These are phyloP conservation scores for Plasmopara viticola DNA, from an alignment of 352 stramenopile species.

Conservation along the genomic window DNA sequence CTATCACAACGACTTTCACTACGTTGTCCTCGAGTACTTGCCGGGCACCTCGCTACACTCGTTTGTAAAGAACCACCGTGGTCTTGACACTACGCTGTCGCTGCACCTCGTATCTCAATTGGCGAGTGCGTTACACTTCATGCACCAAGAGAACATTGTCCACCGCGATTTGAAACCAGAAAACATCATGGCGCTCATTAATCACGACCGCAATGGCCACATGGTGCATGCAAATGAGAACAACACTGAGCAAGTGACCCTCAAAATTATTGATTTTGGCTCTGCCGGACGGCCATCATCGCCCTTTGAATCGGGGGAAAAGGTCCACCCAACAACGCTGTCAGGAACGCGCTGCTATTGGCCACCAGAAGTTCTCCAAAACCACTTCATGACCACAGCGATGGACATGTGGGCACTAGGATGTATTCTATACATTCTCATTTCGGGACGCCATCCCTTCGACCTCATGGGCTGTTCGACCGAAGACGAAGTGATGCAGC, in stretches of 20 bases:
- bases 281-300: slow-evolving; percentile 39
- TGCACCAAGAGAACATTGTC: slow-evolving; percentile 54
- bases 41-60: slow-evolving; percentile 58
- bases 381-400: slow-evolving; percentile 47
- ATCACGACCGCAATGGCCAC: slow-evolving; percentile 3
- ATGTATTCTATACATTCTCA: slow-evolving; percentile 85
- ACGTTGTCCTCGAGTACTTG: slow-evolving; percentile 77
- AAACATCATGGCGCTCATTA: slow-evolving; percentile 69
- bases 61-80: slow-evolving; percentile 51
- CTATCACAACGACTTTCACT: slow-evolving; percentile 73
- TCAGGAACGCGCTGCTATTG: slow-evolving; percentile 84
- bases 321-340: slow-evolving; percentile 24
- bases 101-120: slow-evolving; percentile 57
- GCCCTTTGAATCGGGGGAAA: slow-evolving; percentile 10
- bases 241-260: slow-evolving; percentile 23
- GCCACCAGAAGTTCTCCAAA: slow-evolving; percentile 65
- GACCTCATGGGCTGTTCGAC: slow-evolving; percentile 70
- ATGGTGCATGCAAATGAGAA: slow-evolving; percentile 3
- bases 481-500: slow-evolving; percentile 70
- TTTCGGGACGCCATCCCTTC: slow-evolving; percentile 82
- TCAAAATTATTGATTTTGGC: slow-evolving; percentile 89
- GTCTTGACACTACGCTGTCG: slow-evolving; percentile 36
- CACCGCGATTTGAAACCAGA: slow-evolving; percentile 88
- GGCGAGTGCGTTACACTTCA: slow-evolving; percentile 59
- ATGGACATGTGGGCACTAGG: slow-evolving; percentile 88